These are phyloP conservation scores for Rubia yunnanensis DNA, from an alignment of 257 asterid species.

Conservation along the genomic window DNA sequence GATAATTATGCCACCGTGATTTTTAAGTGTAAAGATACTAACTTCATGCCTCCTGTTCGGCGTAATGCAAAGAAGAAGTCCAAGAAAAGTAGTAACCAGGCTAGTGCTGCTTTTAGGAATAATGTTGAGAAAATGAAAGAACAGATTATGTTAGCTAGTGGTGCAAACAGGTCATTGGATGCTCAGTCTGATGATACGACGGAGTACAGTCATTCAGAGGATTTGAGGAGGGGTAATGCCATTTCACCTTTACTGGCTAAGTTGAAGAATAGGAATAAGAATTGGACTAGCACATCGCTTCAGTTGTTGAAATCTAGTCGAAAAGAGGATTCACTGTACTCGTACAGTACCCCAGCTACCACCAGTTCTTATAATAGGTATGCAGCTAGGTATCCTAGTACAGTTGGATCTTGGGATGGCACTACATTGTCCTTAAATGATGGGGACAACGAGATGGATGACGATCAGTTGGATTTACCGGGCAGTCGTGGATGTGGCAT, in stretches of 20 bases:
- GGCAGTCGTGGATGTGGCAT: conserved; percentile 93
- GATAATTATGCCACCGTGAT: conserved; percentile 49
- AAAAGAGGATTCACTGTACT: conserved; percentile 67
- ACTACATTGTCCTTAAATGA: conserved; percentile 66
- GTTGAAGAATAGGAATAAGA: conserved; percentile 55
- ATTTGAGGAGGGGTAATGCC: conserved; percentile 51
- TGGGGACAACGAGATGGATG: conserved; percentile 85
- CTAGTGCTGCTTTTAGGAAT: conserved; percentile 30
- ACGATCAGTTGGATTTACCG: conserved; percentile 65
- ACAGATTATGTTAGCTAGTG: conserved; percentile 33
- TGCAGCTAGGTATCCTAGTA: conserved; percentile 54
- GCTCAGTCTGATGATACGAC: conserved; percentile 71
- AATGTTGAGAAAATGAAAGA: conserved; percentile 43
- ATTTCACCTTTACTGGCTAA: conserved; percentile 69
- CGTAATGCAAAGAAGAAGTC: conserved; percentile 50
- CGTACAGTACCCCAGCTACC: conserved; percentile 70
- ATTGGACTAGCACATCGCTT: conserved; percentile 43
- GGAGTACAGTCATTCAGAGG: conserved; percentile 62
- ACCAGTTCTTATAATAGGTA: conserved; percentile 61
- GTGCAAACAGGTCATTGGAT: conserved; percentile 29
- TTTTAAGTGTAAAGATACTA: conserved; percentile 51
- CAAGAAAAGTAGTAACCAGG: conserved; percentile 31
- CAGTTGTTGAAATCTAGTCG: conserved; percentile 40
- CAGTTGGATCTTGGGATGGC: conserved; percentile 84
- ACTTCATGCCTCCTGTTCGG: conserved; percentile 51